A percentile compares a stretch with the other conserved stretches of the same genome.
phyloP scores from a whole-genome alignment of 768 basidiomycete genomes.

The Boletus reticulatus region DNA sequence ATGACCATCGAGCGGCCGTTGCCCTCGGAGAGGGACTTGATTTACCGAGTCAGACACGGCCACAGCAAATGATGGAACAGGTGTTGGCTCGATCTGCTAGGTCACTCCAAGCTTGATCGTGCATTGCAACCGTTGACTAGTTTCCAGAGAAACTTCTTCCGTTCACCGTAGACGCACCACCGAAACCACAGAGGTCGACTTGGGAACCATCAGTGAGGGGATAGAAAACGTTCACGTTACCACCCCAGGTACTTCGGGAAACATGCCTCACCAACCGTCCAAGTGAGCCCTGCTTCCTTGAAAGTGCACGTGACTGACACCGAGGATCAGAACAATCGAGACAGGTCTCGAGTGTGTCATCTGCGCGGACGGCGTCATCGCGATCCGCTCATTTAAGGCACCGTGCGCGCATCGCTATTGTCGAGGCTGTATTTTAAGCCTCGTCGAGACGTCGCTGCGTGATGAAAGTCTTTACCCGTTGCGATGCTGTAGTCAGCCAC shows the following conservation, averaged over 20 bases:
- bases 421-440: constrained; percentile 38
- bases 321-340: background rate
- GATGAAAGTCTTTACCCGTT: constrained; percentile 55
- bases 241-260: background rate
- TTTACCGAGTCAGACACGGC: constrained; percentile 15
- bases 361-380: constrained; percentile 37
- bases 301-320: background rate
- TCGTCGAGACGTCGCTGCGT: constrained; percentile 40
- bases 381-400: constrained; percentile 31
- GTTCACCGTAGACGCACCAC: background rate
- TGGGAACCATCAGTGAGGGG: background rate
- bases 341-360: constrained; percentile 34
- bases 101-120: background rate
- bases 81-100: background rate
- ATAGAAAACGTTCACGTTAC: constrained; percentile 2
- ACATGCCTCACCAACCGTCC: background rate
- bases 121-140: background rate
- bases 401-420: constrained; percentile 51
- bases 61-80: constrained; percentile 14
- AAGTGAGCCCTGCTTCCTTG: constrained; percentile 1
- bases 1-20: constrained; percentile 43
- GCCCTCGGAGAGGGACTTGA: constrained; percentile 33
- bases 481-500: constrained; percentile 44
- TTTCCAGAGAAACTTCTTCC: constrained; percentile 1
- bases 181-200: background rate